A percentile compares a stretch with the other conserved stretches of the same genome.
Conservation (phyloP, 2,329 filamentous ascomycete genomes). For the Sporothrix pseudoabietina region DNA sequence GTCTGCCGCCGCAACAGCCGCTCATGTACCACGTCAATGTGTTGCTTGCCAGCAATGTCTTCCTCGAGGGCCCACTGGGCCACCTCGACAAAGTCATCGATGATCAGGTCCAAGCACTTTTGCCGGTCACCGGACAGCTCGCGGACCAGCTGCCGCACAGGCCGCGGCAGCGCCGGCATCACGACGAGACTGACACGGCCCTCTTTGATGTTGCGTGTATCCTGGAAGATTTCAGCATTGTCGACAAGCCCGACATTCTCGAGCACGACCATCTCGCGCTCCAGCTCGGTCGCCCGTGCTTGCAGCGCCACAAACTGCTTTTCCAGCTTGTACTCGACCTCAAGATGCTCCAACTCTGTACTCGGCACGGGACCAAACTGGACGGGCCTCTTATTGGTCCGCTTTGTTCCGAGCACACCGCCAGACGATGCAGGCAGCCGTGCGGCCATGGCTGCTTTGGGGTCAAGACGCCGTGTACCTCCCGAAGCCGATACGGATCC, state of each 20-base stretch:
- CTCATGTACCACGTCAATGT: slow-evolving; percentile 27
- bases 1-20: slow-evolving; percentile 32
- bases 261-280: slow-evolving; percentile 31
- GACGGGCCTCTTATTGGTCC: slow-evolving; percentile 18
- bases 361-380: background rate
- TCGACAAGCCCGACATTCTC: slow-evolving; percentile 20
- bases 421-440: slow-evolving; percentile 4
- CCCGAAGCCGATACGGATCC: background rate
- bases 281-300: slow-evolving; percentile 26
- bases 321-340: slow-evolving; percentile 23
- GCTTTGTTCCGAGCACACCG: background rate
- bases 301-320: slow-evolving; percentile 16
- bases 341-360: background rate
- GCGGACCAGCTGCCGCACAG: slow-evolving; percentile 33
- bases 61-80: slow-evolving; percentile 30
- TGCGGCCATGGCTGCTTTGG: slow-evolving; percentile 22
- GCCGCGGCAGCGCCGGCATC: slow-evolving; percentile 25
- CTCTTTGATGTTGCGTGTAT: slow-evolving; percentile 27
- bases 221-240: slow-evolving; percentile 23
- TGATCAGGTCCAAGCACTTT: slow-evolving; percentile 27
- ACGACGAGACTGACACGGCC: slow-evolving; percentile 31
- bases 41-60: background rate
- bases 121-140: slow-evolving; percentile 28
- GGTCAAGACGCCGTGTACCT: slow-evolving; percentile 9
- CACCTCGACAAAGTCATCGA: slow-evolving; percentile 34